Percentiles rank a stretch among this genome's conserved stretches.
Evolutionary conservation across 176 grass and related monocot genomes (phyloP).

Genomic region (Juncus effusus): DNA sequence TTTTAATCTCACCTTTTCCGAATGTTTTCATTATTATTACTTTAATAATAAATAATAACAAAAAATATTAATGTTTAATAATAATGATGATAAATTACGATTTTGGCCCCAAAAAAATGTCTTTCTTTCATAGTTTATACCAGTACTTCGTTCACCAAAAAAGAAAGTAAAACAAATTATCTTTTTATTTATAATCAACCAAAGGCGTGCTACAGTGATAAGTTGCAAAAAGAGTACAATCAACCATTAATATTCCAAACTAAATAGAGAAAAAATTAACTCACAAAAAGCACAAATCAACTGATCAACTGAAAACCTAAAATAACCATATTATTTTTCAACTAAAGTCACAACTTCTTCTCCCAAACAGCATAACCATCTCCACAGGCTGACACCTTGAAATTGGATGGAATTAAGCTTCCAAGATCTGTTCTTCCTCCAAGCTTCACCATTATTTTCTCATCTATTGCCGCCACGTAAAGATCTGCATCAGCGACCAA

Average conservation of each 20-base stretch:
- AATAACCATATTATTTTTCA: not conserved
- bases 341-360: conserved; percentile 27
- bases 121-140: too few species aligned
- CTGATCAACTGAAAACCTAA: not conserved
- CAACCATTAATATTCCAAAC: not conserved
- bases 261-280: not conserved
- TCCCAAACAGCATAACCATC: conserved; percentile 66
- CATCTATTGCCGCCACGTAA: conserved; percentile 53
- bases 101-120: too few species aligned
- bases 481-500: conserved; percentile 43
- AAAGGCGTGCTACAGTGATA: too few species aligned
- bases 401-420: conserved; percentile 43
- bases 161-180: too few species aligned
- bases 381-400: conserved; percentile 31
- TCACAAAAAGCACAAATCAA: not conserved
- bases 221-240: not conserved
- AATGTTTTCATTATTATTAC: too few species aligned
- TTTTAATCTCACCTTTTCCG: too few species aligned
- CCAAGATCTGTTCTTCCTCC: conserved; percentile 55
- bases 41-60: too few species aligned
- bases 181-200: too few species aligned
- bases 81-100: too few species aligned
- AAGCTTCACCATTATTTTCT: conserved; percentile 61
- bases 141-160: too few species aligned
- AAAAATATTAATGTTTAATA: too few species aligned